These are phyloP conservation scores for Fragilaria radians DNA, from an alignment of 108 stramenopile genomes.

Conservation along the genomic window DNA sequence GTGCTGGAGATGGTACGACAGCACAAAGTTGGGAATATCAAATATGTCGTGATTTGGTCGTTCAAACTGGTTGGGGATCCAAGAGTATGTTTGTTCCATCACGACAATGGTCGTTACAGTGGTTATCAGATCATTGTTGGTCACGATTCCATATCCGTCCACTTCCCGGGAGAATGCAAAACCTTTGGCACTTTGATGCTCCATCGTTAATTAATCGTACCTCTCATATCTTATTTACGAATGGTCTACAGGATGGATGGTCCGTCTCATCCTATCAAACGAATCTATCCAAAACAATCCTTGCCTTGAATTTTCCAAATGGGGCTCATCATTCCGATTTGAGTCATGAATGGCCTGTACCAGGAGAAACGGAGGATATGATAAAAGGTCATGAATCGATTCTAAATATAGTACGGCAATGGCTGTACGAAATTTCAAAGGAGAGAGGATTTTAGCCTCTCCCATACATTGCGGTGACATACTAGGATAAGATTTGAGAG, in stretches of 20 bases:
- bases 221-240: slow-evolving; percentile 69
- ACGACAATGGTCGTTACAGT: slow-evolving; percentile 53
- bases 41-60: slow-evolving; percentile 4
- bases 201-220: slow-evolving; percentile 46
- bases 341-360: background rate
- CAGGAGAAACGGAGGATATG: background rate
- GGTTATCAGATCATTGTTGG: slow-evolving; percentile 54
- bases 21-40: slow-evolving; percentile 75
- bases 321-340: slow-evolving; percentile 81
- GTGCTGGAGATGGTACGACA: slow-evolving; percentile 48
- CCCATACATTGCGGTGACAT: no score
- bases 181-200: slow-evolving; percentile 55
- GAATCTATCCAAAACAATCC: slow-evolving; percentile 41
- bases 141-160: slow-evolving; percentile 61
- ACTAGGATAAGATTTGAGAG: no score
- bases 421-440: slow-evolving; percentile 45
- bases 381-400: slow-evolving; percentile 22
- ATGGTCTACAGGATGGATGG: slow-evolving; percentile 69
- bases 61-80: slow-evolving; percentile 34
- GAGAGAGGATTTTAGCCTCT: background rate
- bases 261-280: slow-evolving; percentile 27
- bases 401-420: slow-evolving; percentile 33
- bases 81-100: slow-evolving; percentile 74
- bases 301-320: slow-evolving; percentile 73
- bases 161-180: slow-evolving; percentile 21